These are phyloP conservation scores for Phytophthora megakarya DNA, from an alignment of 352 stramenopile species.

Conservation along the genomic window DNA sequence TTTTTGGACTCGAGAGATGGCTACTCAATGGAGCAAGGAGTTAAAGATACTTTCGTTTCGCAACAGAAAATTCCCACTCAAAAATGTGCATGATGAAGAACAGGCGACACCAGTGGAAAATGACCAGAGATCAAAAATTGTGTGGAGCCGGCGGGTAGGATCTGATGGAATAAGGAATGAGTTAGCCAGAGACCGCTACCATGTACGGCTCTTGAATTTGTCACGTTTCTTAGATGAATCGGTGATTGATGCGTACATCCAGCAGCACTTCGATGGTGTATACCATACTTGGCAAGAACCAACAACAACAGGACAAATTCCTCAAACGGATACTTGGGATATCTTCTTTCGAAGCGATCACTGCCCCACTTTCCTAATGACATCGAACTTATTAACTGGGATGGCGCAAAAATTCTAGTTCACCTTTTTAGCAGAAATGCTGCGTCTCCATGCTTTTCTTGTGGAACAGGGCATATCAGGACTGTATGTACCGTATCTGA, in stretches of 20 bases:
- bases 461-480: not conserved
- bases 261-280: not conserved
- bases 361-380: not conserved
- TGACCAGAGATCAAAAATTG: not conserved
- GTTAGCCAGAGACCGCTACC: not conserved
- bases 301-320: no score
- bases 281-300: slow-evolving; percentile 10
- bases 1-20: slow-evolving; percentile 4
- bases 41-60: not conserved
- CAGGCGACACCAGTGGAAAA: no score
- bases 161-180: slow-evolving; percentile 1
- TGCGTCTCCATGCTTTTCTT: not conserved
- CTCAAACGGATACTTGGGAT: slow-evolving; percentile 2
- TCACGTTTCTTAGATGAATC: slow-evolving; percentile 1
- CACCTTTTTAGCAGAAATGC: not conserved
- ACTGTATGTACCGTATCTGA: not conserved
- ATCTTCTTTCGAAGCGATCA: not conserved
- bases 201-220: slow-evolving; percentile 1
- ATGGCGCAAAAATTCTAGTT: slow-evolving; percentile 2
- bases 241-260: not conserved
- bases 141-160: not conserved
- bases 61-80: not conserved
- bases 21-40: not conserved
- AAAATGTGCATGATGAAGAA: not conserved
- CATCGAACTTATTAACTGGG: not conserved